Conservation (phyloP, 352 stramenopile genomes). For the Globisporangium abappressorium region DNA sequence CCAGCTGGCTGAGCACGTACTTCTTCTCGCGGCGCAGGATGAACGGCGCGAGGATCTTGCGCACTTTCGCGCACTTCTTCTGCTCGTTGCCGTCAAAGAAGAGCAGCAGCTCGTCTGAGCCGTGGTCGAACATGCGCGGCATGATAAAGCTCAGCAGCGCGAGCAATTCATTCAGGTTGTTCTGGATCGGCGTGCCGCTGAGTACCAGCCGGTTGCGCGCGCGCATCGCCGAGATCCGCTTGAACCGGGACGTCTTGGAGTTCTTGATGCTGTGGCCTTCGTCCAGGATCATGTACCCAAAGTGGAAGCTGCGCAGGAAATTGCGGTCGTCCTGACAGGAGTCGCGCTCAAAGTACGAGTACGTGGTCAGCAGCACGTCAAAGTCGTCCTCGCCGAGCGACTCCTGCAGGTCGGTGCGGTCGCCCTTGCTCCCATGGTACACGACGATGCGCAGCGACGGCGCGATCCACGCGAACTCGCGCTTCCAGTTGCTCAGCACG, state of each 20-base stretch:
- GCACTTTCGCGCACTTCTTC: conserved; percentile 82
- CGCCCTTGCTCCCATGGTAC: conserved; percentile 75
- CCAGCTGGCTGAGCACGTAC: conserved; percentile 92
- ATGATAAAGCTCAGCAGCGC: conserved; percentile 91
- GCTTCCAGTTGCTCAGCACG: conserved; percentile 91
- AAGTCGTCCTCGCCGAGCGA: conserved; percentile 49
- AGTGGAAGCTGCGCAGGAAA: conserved; percentile 74
- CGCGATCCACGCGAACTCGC: conserved; percentile 92
- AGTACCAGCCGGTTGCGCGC: conserved; percentile 74
- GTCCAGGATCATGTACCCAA: conserved; percentile 93
- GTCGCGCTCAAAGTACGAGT: conserved; percentile 91
- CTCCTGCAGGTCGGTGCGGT: conserved; percentile 55
- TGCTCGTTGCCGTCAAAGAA: conserved; percentile 84
- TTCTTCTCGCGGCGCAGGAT: conserved; percentile 95
- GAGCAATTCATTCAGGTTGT: conserved; percentile 86
- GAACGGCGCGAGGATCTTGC: conserved; percentile 96
- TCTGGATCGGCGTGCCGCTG: conserved; percentile 89
- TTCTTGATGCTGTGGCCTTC: conserved; percentile 94
- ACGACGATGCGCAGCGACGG: conserved; percentile 85
- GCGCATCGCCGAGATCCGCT: conserved; percentile 78
- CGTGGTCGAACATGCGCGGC: conserved; percentile 88
- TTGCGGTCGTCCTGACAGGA: conserved; percentile 76
- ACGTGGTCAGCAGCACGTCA: conserved; percentile 90
- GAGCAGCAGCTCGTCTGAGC: conserved; percentile 70
- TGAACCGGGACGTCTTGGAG: conserved; percentile 86